A percentile compares a stretch with the other conserved stretches of the same genome.
Evolutionary conservation across 2,329 filamentous ascomycete genomes (phyloP).

Genomic region (Neofusicoccum cordaticola): DNA sequence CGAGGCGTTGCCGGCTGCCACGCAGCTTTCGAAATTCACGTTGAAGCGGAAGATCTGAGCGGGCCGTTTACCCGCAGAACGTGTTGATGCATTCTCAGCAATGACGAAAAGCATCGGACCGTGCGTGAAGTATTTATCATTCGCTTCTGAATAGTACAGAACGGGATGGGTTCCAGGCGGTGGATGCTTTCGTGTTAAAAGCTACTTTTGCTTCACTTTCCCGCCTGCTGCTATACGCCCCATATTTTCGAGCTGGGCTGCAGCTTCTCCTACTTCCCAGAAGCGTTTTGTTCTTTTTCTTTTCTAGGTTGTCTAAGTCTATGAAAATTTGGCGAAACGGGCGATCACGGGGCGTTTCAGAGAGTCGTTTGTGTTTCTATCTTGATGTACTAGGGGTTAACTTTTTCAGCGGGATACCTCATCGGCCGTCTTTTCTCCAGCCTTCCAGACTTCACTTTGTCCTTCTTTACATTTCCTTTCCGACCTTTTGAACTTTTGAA

Average conservation of each 20-base stretch:
- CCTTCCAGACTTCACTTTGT: neutral
- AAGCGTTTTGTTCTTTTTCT: neutral
- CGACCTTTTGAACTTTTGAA: neutral
- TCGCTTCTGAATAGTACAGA: neutral
- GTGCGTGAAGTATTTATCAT: neutral
- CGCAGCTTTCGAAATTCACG: slow-evolving; percentile 39
- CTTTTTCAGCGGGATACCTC: slow-evolving; percentile 9
- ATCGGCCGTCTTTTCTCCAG: neutral
- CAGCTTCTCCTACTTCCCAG: neutral
- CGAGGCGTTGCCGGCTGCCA: slow-evolving; percentile 44
- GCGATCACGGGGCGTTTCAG: slow-evolving; percentile 5
- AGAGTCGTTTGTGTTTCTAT: neutral
- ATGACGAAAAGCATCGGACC: neutral
- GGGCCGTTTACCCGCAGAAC: neutral
- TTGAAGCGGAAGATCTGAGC: slow-evolving; percentile 40
- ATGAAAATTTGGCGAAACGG: slow-evolving; percentile 7
- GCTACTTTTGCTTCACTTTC: neutral
- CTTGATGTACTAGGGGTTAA: slow-evolving; percentile 10
- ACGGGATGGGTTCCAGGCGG: neutral
- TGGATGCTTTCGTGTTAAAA: neutral
- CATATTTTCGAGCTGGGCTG: neutral
- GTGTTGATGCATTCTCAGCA: slow-evolving; percentile 5
- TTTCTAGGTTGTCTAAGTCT: slow-evolving; percentile 9
- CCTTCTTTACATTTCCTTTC: neutral
- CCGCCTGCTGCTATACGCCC: neutral